Evolutionary conservation across 495 filamentous ascomycete genomes (phyloP).

Genomic region (Xylaria nigripes): DNA sequence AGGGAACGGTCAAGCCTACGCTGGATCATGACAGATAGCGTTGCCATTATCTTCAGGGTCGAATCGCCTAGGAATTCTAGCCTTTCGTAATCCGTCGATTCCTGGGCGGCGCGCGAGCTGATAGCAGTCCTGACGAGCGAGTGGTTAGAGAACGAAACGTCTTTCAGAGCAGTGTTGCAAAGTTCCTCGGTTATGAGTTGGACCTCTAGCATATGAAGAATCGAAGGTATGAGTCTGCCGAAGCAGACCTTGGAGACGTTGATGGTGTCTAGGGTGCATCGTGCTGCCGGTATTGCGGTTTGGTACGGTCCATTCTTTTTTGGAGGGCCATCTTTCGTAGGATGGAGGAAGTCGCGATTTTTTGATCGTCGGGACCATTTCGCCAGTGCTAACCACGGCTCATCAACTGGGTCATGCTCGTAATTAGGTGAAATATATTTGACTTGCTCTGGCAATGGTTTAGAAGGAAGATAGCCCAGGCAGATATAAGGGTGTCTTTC

Average conservation of each 20-base stretch:
- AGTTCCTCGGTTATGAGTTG: constrained; percentile 56
- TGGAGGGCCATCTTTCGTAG: constrained; percentile 1
- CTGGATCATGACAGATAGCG: constrained; percentile 57
- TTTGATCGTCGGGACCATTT: constrained; percentile 49
- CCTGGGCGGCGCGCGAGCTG: constrained; percentile 53
- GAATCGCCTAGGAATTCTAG: constrained; percentile 86
- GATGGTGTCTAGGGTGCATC: constrained; percentile 42
- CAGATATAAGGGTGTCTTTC: constrained; percentile 26
- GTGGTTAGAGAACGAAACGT: constrained; percentile 46
- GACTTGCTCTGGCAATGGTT: constrained; percentile 28
- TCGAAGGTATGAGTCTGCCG: constrained; percentile 64
- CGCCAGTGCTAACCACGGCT: constrained; percentile 41
- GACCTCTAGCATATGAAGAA: constrained; percentile 61
- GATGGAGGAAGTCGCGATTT: constrained; percentile 55
- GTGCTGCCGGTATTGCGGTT: constrained; percentile 25
- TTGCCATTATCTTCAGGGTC: constrained; percentile 70
- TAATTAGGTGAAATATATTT: constrained; percentile 16
- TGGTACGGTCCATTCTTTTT: constrained; percentile 27
- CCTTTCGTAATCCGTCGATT: constrained; percentile 67
- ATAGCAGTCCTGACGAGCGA: constrained; percentile 64
- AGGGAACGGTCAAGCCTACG: constrained; percentile 20
- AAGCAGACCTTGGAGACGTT: constrained; percentile 55
- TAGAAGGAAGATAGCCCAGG: constrained; percentile 25
- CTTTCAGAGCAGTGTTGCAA: constrained; percentile 49
- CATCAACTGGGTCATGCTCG: constrained; percentile 25